These are phyloP conservation scores for Elsinoe perseae DNA, from an alignment of 2,329 filamentous ascomycete genomes.

Conservation along the genomic window DNA sequence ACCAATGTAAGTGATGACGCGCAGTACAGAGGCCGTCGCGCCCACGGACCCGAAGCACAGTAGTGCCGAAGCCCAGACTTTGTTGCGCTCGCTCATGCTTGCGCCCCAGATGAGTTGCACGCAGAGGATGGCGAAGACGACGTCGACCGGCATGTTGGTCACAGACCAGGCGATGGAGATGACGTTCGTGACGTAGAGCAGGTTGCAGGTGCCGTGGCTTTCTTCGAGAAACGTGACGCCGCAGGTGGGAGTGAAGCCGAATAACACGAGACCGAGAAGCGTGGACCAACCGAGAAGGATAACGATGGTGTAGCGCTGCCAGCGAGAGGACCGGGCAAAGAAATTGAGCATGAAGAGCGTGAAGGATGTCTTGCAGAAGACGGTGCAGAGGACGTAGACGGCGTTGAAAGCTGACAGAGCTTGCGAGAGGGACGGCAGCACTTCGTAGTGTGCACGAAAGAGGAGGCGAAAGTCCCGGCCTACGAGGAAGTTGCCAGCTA, in stretches of 20 bases:
- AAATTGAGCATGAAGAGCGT: background rate
- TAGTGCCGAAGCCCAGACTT: background rate
- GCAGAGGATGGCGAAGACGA: slow-evolving; percentile 7
- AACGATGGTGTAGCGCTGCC: background rate
- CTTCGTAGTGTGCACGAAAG: background rate
- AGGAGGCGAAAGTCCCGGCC: slow-evolving; percentile 5
- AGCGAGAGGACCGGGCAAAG: background rate
- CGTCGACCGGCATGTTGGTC: background rate
- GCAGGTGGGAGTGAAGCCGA: slow-evolving; percentile 1
- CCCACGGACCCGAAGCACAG: slow-evolving; percentile 1
- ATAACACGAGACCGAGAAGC: background rate
- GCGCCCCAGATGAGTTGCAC: slow-evolving; percentile 11
- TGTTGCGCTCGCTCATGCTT: background rate
- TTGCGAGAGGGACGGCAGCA: background rate
- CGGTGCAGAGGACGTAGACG: slow-evolving; percentile 9
- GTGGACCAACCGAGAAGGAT: background rate
- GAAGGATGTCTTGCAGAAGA: slow-evolving; percentile 7
- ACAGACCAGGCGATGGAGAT: background rate
- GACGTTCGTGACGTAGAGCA: background rate
- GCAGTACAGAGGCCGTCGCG: background rate
- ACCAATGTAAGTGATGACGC: background rate
- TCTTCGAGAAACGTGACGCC: background rate
- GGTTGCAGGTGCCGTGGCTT: background rate
- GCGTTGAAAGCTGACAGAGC: background rate
- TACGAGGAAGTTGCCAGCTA: background rate